Base-by-base conservation (phyloP, 305 asterid genomes). In the Fraxinus velutina region DNA sequence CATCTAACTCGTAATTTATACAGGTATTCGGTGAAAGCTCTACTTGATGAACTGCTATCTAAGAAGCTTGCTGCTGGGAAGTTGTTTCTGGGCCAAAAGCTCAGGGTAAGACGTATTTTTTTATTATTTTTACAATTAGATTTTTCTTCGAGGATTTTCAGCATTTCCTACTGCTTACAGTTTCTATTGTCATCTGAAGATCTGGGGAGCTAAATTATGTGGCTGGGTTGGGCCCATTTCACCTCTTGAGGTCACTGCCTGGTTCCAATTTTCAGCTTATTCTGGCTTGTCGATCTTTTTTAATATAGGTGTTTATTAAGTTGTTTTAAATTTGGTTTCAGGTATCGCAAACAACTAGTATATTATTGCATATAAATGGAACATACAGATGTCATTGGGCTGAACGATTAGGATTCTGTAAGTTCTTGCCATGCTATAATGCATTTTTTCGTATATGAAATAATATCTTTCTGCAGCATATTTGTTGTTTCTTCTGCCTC, bases 351-450 rank as follows among this genome's bases (percentile, higher is more conserved):
- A 83, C 89, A 22, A 74, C 90, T 82, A 85, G 89, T 84, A 86
- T 96, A 78, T 81, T 83, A 47, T 84, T 96, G 90, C 94, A 93
- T 88, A 89, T 90, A 22, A 96, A 96, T 80, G 99, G 99, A 86
- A 93, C 95, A 1, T 92, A 94, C 86, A 91, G 97, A 87, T 94
- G 97, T 88, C 96, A 96, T 82, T 96, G 99, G 98, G 97, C 97
- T 81, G 97, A 94, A 85, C 92, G 90, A 78, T 79, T 96, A 86
- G 99, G 99, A 77, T 90, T 93, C 79, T 88, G 99, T 95, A 91
- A 91, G 98, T 80, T 85, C 68, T 77, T 75, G 12, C 72, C 76
- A 78, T 36, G 21, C 83, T 80, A 33, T 78, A 44, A 30, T 60
- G 73, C 42, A 85, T 36, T 83, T 36, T 68, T 77, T 44, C 79